Evolutionary conservation across 176 grass and related monocot species (phyloP).

Genomic region (Oryza glumipatula): DNA sequence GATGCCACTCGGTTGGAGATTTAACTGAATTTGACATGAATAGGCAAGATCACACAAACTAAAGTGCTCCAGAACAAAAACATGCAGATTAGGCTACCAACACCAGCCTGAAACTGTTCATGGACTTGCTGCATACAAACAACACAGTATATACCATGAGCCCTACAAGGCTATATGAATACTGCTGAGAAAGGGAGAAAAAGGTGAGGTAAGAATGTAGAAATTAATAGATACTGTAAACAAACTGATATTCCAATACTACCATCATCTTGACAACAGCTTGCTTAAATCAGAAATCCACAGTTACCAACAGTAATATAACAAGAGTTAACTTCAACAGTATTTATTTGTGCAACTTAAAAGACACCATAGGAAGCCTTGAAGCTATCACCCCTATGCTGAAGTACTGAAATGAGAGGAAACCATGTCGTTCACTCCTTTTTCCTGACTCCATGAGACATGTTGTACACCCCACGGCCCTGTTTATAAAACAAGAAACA

Average conservation of each 20-base stretch:
- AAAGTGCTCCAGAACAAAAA: neutral
- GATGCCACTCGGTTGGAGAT: neutral
- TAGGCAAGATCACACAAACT: neutral
- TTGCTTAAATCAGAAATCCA: slow-evolving; percentile 15
- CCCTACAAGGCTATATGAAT: neutral
- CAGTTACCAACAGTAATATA: slow-evolving; percentile 6
- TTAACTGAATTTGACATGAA: too few species aligned
- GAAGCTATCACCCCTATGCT: slow-evolving; percentile 6
- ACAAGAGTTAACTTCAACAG: neutral
- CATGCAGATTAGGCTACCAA: neutral
- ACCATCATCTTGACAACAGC: neutral
- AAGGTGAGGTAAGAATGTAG: neutral
- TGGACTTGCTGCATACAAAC: neutral
- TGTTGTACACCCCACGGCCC: slow-evolving; percentile 63
- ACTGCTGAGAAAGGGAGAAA: neutral
- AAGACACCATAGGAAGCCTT: neutral
- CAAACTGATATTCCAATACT: neutral
- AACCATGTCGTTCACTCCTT: slow-evolving; percentile 43
- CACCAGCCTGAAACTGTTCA: neutral
- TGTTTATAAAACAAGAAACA: slow-evolving; percentile 30
- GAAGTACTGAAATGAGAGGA: neutral
- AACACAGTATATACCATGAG: neutral
- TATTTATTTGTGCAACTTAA: slow-evolving; percentile 45
- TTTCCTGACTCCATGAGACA: slow-evolving; percentile 62
- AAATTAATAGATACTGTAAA: slow-evolving; percentile 3